Percentiles rank a stretch among this genome's conserved stretches.
Conservation (phyloP, 495 filamentous ascomycete species). For the Annulohypoxylon stygium region DNA sequence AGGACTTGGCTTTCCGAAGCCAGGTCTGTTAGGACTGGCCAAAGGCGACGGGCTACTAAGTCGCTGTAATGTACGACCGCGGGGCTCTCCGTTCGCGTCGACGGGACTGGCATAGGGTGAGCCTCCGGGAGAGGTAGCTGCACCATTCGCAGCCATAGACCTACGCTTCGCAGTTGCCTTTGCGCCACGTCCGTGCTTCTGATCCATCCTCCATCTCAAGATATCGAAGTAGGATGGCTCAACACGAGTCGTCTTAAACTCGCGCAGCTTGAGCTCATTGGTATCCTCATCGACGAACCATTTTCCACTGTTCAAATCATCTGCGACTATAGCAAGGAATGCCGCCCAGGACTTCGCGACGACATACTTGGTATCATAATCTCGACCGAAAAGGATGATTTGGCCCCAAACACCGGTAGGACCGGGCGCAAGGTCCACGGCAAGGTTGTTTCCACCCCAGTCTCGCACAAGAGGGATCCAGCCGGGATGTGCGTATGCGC, state of each 20-base stretch:
- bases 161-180: conserved; percentile 55
- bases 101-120: conserved; percentile 68
- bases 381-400: conserved; percentile 94
- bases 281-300: conserved; percentile 92
- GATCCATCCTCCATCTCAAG: conserved; percentile 91
- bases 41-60: conserved; percentile 66
- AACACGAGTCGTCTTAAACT: conserved; percentile 87
- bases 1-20: conserved; percentile 64
- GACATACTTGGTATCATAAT: conserved; percentile 99
- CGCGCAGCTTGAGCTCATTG: conserved; percentile 88
- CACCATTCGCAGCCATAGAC: conserved; percentile 52
- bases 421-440: conserved; percentile 93
- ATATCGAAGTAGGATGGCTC: conserved; percentile 97
- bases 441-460: conserved; percentile 98
- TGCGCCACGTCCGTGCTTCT: conserved; percentile 83
- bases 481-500: conserved; percentile 91
- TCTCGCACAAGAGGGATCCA: conserved; percentile 98
- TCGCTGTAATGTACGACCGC: conserved; percentile 68
- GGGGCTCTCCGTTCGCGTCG: conserved; percentile 60
- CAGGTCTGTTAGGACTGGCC: conserved; percentile 65
- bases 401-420: conserved; percentile 94
- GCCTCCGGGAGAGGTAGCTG: conserved; percentile 57
- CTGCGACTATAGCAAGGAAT: conserved; percentile 87
- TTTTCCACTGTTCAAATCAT: conserved; percentile 88
- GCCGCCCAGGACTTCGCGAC: conserved; percentile 91